phyloP scores from a whole-genome alignment of 345 rosid species.

The Salix exigua region DNA sequence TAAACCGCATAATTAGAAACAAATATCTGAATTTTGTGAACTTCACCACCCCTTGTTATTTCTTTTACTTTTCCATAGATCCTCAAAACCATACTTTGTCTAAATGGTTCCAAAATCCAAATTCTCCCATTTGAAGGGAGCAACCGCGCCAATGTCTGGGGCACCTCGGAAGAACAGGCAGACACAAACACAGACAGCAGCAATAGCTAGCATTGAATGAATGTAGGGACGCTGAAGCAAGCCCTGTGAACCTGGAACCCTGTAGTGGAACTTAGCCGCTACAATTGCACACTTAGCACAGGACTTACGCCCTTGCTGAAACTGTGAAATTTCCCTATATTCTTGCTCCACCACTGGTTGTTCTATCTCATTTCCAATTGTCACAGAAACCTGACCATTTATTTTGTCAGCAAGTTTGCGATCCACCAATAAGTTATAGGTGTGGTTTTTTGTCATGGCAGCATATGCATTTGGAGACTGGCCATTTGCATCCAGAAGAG shows the following conservation, averaged over 20 bases:
- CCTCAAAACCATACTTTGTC: neutral
- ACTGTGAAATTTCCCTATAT: conserved; percentile 8
- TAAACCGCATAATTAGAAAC: conserved; percentile 5
- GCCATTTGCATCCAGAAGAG: conserved; percentile 52
- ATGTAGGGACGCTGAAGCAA: conserved; percentile 70
- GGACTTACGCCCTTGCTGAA: conserved; percentile 28
- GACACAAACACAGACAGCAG: conserved; percentile 90
- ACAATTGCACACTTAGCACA: conserved; percentile 57
- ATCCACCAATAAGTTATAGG: conserved; percentile 61
- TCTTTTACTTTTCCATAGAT: neutral
- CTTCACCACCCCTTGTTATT: conserved; percentile 4
- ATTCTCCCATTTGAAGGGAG: conserved; percentile 79
- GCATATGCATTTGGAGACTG: conserved; percentile 67
- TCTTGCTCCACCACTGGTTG: conserved; percentile 23
- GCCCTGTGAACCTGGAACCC: conserved; percentile 46
- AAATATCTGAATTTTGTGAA: neutral
- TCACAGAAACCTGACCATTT: conserved; percentile 65
- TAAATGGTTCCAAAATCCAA: conserved; percentile 67
- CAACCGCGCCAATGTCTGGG: conserved; percentile 51
- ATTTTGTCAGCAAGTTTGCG: conserved; percentile 60
- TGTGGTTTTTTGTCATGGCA: conserved; percentile 52
- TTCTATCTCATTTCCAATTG: conserved; percentile 41
- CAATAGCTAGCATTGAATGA: conserved; percentile 86
- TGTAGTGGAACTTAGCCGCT: conserved; percentile 45
- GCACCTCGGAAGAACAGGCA: conserved; percentile 72